Conservation (phyloP, 139 green algal genomes). For the Parachlorella kessleri region DNA sequence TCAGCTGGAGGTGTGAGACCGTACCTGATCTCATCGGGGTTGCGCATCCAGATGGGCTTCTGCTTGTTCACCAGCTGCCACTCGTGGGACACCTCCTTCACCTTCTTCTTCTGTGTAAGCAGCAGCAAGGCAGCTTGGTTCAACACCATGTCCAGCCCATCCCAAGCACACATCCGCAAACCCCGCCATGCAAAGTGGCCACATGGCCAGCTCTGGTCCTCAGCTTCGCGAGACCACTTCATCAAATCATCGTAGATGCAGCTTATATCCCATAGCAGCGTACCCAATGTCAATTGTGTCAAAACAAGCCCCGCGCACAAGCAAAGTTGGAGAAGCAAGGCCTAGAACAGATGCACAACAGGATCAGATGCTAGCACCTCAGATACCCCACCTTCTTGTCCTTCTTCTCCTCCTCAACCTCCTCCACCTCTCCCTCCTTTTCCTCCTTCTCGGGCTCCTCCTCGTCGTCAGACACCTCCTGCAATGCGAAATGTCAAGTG, state of each 20-base stretch:
- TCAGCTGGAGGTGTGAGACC: too few species aligned
- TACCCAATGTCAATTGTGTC: too few species aligned
- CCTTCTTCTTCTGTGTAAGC: slow-evolving; percentile 83
- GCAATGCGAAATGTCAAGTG: background rate
- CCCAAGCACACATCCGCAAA: too few species aligned
- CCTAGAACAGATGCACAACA: background rate
- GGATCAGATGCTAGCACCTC: background rate
- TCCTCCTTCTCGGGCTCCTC: slow-evolving; percentile 81
- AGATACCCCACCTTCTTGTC: slow-evolving; percentile 84
- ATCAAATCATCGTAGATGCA: too few species aligned
- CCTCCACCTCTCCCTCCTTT: slow-evolving; percentile 70
- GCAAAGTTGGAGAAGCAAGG: too few species aligned
- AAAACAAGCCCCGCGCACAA: too few species aligned
- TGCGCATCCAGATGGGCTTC: slow-evolving; percentile 99
- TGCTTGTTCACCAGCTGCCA: slow-evolving; percentile 99
- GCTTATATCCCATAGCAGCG: too few species aligned
- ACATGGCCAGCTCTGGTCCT: too few species aligned
- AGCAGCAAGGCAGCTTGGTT: too few species aligned
- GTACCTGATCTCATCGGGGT: slow-evolving; percentile 97
- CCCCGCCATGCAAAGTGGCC: too few species aligned
- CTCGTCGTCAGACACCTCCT: slow-evolving; percentile 57
- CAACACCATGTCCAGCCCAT: too few species aligned
- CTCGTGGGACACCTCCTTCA: slow-evolving; percentile 98
- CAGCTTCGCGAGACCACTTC: too few species aligned
- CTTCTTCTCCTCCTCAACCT: slow-evolving; percentile 66